phyloP scores from a whole-genome alignment of 176 grass and related monocot genomes.

The Hsuehochloa calcarea region DNA sequence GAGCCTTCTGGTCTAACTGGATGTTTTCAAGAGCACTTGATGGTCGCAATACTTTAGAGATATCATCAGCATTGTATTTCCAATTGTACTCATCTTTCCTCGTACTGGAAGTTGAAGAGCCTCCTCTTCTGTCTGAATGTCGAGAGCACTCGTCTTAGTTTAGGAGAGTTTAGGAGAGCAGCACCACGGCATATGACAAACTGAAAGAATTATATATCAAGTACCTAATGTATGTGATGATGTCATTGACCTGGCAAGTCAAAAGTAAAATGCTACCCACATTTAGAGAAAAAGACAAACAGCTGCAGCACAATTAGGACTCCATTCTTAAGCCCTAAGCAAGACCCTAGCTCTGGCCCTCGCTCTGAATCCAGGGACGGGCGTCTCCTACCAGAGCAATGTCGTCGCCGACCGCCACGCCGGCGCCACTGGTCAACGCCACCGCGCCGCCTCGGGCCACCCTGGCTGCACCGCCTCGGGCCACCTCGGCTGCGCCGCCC shows the following conservation, averaged over 20 bases:
- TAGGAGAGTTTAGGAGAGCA: too few relatives aligned
- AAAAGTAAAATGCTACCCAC: slow-evolving; percentile 40
- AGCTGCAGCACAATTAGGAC: too few relatives aligned
- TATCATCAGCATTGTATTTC: slow-evolving; percentile 75
- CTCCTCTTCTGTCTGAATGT: too few relatives aligned
- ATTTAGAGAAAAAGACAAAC: too few relatives aligned
- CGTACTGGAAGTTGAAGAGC: too few relatives aligned
- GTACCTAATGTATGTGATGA: slow-evolving; percentile 64
- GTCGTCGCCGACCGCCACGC: slow-evolving; percentile 53
- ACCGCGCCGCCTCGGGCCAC: neutral
- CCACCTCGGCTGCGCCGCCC: neutral
- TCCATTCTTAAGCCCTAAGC: slow-evolving; percentile 37
- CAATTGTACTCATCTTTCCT: too few relatives aligned
- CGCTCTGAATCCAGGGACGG: neutral
- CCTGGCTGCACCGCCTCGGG: neutral
- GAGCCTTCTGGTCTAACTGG: slow-evolving; percentile 73
- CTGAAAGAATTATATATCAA: neutral
- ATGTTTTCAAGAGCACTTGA: slow-evolving; percentile 72
- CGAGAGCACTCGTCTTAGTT: too few relatives aligned
- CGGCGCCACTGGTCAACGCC: slow-evolving; percentile 33
- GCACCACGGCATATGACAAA: neutral
- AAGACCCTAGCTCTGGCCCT: neutral
- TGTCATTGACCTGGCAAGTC: slow-evolving; percentile 52
- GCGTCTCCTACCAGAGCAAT: neutral
- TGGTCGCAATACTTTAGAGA: slow-evolving; percentile 71